phyloP scores from a whole-genome alignment of 1,284 basidiomycete genomes.

The Ustilago trichophora region DNA sequence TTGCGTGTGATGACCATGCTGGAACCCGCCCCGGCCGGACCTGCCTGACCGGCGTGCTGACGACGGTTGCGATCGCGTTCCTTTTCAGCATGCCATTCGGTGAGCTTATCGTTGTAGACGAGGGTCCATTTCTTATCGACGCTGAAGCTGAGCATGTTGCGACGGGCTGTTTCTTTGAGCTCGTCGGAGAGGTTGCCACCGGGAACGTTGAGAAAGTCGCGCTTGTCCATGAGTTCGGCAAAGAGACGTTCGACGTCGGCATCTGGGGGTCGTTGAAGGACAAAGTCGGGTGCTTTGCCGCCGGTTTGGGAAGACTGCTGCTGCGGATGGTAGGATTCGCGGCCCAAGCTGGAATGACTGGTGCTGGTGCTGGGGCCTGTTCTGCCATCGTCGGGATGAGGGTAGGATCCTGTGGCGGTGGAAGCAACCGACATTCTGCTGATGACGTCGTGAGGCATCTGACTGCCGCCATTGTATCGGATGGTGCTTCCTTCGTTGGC shows the following conservation, averaged over 20 bases:
- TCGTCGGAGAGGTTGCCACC: slow-evolving; percentile 59
- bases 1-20: slow-evolving; percentile 62
- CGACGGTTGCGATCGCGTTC: slow-evolving; percentile 53
- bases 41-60: slow-evolving; percentile 69
- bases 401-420: slow-evolving; percentile 12
- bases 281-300: slow-evolving; percentile 50
- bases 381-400: slow-evolving; percentile 12
- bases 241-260: slow-evolving; percentile 63
- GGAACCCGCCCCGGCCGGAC: slow-evolving; percentile 68
- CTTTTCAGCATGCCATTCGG: slow-evolving; percentile 75
- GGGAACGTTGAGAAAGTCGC: slow-evolving; percentile 60
- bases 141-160: slow-evolving; percentile 63
- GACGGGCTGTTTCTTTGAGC: slow-evolving; percentile 51
- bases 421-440: slow-evolving; percentile 38
- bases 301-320: not conserved
- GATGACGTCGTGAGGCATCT: slow-evolving; percentile 22
- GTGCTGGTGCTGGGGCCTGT: slow-evolving; percentile 9
- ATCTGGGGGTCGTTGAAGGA: slow-evolving; percentile 51
- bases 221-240: slow-evolving; percentile 64
- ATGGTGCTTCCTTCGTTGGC: slow-evolving; percentile 9
- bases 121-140: slow-evolving; percentile 90
- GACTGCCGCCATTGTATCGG: slow-evolving; percentile 12
- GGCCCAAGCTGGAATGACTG: slow-evolving; percentile 19
- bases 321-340: slow-evolving; percentile 25
- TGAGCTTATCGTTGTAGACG: slow-evolving; percentile 83